Percentiles rank a stretch among this genome's conserved stretches.
These are phyloP conservation scores for Candida ortonii DNA, from an alignment of 805 yeast species.

Conservation along the genomic window DNA sequence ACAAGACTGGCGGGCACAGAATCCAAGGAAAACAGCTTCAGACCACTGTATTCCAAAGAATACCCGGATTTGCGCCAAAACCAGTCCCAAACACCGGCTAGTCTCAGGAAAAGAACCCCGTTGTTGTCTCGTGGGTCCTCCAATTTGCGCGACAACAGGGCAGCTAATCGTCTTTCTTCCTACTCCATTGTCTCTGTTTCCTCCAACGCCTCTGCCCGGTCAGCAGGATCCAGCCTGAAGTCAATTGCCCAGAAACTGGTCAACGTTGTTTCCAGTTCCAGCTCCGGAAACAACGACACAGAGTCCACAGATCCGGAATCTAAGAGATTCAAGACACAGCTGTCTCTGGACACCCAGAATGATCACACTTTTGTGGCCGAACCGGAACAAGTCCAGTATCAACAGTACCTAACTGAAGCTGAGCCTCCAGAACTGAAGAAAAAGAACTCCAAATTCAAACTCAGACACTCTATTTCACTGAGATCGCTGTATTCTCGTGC, in stretches of 20 bases:
- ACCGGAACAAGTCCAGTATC: too few relatives aligned
- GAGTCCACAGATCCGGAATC: slow-evolving; percentile 1
- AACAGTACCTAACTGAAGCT: too few relatives aligned
- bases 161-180: slow-evolving; percentile 16
- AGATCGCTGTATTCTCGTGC: slow-evolving; percentile 25
- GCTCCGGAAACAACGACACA: slow-evolving; percentile 8
- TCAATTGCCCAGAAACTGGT: too few relatives aligned
- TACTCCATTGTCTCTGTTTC: slow-evolving; percentile 19
- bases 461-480: slow-evolving; percentile 32
- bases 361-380: too few relatives aligned
- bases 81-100: too few relatives aligned
- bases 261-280: slow-evolving; percentile 20
- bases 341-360: too few relatives aligned
- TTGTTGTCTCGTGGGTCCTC: slow-evolving; percentile 3
- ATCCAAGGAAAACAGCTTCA: too few relatives aligned
- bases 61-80: too few relatives aligned
- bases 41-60: too few relatives aligned
- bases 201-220: slow-evolving; percentile 22
- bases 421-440: slow-evolving; percentile 16
- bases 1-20: too few relatives aligned
- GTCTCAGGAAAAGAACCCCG: slow-evolving; percentile 7
- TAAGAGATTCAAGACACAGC: too few relatives aligned
- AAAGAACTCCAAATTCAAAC: slow-evolving; percentile 22
- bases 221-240: slow-evolving; percentile 23
- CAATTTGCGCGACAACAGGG: slow-evolving; percentile 4